These are phyloP conservation scores for Fistulinella prunicolor DNA, from an alignment of 768 basidiomycete species.

Conservation along the genomic window DNA sequence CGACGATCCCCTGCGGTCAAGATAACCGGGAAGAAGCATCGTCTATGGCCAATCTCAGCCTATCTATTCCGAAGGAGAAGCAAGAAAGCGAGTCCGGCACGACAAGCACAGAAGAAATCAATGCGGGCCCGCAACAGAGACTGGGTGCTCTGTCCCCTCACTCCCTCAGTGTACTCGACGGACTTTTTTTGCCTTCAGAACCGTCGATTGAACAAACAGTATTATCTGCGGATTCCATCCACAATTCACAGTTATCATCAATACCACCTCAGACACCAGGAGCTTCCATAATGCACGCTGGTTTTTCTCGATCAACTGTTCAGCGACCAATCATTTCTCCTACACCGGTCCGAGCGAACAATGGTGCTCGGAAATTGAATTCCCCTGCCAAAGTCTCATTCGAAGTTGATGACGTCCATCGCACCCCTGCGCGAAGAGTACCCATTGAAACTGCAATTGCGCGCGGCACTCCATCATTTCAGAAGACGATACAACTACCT, in stretches of 20 bases:
- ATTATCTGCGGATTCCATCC: constrained; percentile 4
- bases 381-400: constrained; percentile 36
- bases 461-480: constrained; percentile 48
- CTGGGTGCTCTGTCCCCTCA: constrained; percentile 60
- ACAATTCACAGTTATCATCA: constrained; percentile 20
- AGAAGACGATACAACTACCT: constrained; percentile 41
- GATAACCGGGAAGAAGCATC: background rate
- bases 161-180: constrained; percentile 44
- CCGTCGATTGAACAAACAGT: constrained; percentile 13
- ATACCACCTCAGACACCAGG: constrained; percentile 19
- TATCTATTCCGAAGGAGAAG: background rate
- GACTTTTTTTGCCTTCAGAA: constrained; percentile 31
- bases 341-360: constrained; percentile 26
- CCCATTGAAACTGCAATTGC: constrained; percentile 51
- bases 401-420: constrained; percentile 38
- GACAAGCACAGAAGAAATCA: background rate
- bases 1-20: background rate
- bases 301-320: constrained; percentile 15
- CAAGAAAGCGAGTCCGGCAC: constrained; percentile 37
- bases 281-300: constrained; percentile 10
- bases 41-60: background rate
- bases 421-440: constrained; percentile 66
- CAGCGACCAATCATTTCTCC: constrained; percentile 30
- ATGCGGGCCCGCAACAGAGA: constrained; percentile 35
- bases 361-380: constrained; percentile 4